phyloP scores from a whole-genome alignment of 2,329 filamentous ascomycete species.

The Fusarium abutilonis region DNA sequence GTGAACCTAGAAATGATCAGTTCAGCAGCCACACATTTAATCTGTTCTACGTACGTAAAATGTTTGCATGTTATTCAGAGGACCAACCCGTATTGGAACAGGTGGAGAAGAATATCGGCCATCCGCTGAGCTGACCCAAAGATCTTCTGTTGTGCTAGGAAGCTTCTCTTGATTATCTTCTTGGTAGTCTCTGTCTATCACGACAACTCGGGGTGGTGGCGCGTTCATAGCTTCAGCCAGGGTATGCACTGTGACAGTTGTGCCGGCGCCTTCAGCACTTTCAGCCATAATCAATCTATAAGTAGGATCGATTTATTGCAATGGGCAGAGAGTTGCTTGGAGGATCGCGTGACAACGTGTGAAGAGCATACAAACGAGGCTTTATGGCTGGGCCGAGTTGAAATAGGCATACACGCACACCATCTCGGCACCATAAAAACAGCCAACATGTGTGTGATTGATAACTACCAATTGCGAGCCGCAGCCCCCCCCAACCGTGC shows the following conservation, averaged over 20 bases:
- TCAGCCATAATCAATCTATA: conserved; percentile 33
- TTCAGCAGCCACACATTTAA: background rate
- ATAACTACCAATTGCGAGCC: conserved; percentile 38
- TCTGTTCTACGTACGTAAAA: conserved; percentile 48
- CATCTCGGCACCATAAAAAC: conserved; percentile 22
- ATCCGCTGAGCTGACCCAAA: conserved; percentile 61
- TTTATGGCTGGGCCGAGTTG: conserved; percentile 25
- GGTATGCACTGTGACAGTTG: conserved; percentile 31
- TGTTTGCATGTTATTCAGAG: conserved; percentile 53
- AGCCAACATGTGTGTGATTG: conserved; percentile 40
- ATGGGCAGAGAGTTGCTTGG: conserved; percentile 1
- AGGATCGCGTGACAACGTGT: conserved; percentile 13
- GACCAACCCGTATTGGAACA: conserved; percentile 58
- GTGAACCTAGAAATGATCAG: conserved; percentile 54
- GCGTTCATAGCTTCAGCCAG: conserved; percentile 36
- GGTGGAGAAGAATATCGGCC: conserved; percentile 59
- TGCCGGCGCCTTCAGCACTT: conserved; percentile 30
- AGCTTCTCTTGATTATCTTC: conserved; percentile 25
- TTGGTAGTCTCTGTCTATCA: conserved; percentile 38
- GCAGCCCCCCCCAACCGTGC: conserved; percentile 22
- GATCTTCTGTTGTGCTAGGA: conserved; percentile 53
- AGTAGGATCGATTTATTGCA: conserved; percentile 4
- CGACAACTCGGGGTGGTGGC: conserved; percentile 38
- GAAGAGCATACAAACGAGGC: conserved; percentile 20
- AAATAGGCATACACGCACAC: conserved; percentile 35